Conservation (phyloP, 2,329 filamentous ascomycete genomes). For the Arthrobotrys conoides region DNA sequence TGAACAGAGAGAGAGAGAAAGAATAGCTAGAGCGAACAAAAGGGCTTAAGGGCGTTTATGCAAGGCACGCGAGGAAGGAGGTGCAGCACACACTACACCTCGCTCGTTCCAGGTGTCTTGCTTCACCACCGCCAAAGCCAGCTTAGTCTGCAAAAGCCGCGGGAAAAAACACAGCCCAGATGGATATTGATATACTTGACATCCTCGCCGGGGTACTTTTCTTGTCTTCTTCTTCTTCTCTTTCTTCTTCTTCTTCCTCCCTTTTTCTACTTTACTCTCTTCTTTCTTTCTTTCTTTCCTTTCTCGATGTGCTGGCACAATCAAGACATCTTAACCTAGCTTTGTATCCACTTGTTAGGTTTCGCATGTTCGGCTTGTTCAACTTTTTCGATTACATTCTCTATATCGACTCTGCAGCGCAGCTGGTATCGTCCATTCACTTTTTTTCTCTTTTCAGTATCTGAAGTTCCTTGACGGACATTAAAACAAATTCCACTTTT, state of each 20-base stretch:
- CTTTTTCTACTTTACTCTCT: neutral
- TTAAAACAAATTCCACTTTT: slow-evolving; percentile 1
- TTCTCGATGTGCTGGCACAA: slow-evolving; percentile 55
- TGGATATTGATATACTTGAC: slow-evolving; percentile 30
- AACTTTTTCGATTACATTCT: slow-evolving; percentile 26
- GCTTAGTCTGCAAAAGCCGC: neutral
- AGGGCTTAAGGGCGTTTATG: slow-evolving; percentile 34
- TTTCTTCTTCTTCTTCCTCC: slow-evolving; percentile 23
- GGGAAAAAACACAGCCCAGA: slow-evolving; percentile 10
- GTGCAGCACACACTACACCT: slow-evolving; percentile 20
- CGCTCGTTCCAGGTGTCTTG: slow-evolving; percentile 22
- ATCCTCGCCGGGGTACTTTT: slow-evolving; percentile 30
- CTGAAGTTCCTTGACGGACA: slow-evolving; percentile 30
- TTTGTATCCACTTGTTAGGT: slow-evolving; percentile 37
- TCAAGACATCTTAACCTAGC: slow-evolving; percentile 31
- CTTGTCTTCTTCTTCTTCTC: slow-evolving; percentile 23
- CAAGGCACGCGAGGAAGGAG: slow-evolving; percentile 30
- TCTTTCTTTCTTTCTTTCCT: slow-evolving; percentile 40
- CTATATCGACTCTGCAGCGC: slow-evolving; percentile 23
- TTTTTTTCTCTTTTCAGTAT: too few relatives aligned
- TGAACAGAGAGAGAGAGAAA: neutral
- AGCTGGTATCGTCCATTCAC: slow-evolving; percentile 26
- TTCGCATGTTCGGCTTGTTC: slow-evolving; percentile 28
- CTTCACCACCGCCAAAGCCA: neutral
- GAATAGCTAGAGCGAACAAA: neutral